Evolutionary conservation across 108 stramenopile genomes (phyloP), one percentile per base, ranked within the genome.

Genomic region (Pseudonitzschia delicatissima): DNA sequence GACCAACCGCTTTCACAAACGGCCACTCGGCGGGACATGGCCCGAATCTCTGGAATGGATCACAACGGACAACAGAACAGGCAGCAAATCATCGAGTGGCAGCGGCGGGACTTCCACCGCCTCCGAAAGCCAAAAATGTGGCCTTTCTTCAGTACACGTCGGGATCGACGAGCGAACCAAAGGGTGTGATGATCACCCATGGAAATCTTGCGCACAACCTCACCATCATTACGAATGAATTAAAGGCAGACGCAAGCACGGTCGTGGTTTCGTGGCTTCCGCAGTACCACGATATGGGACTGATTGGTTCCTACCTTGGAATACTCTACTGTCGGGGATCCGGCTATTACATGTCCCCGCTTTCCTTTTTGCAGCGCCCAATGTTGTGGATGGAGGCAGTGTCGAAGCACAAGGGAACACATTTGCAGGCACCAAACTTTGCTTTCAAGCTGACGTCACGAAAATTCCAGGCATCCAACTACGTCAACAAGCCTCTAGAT

Each of bases 251-350:
- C 4, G 48, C 73, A 15, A 83, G 82, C 55, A 98, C 99, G 1
- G 78, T 91, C 12, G 96, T 94, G 28, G 98, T 96, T 5, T 95
- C 91, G 5, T 99, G 99, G 98, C 81, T 99, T n/a, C 99, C 96
- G 0, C 98, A 99, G 79, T 99, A 99, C 74, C 99, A 99, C 68
- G 99, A 99, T 72, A 99, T 99, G 99, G 99, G 98, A 18, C 80
- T 99, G 37, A 99, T 99, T 57, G 99, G 98, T 35, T 87, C 90
- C 7, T 84, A 96, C 42, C 76, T 99, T 4, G 98, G 98, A 25
- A 58, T 82, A 6, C 68, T 98, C 15, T 98, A 94, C 59, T 98
- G 98, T 66, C 98, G 99, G 8, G 98, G 98, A 44, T 77, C 74
- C 50, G 98, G 98, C 0, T 95, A 85, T 67, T 99, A 98, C 83